Base-by-base conservation (phyloP, 257 asterid genomes). In the Nicotiana sylvestris region DNA sequence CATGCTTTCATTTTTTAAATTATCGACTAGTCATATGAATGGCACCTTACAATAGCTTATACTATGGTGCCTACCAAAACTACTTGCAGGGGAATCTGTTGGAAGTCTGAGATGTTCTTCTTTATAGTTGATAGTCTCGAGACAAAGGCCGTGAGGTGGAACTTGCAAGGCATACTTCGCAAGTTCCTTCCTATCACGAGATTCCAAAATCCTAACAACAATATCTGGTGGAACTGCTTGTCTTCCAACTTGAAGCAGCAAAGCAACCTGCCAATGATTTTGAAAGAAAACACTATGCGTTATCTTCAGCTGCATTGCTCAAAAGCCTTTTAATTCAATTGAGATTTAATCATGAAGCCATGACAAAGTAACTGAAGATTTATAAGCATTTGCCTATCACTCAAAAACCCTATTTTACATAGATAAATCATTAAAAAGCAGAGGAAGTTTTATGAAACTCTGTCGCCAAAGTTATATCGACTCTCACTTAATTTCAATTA, bases 231-330 rank as follows among this genome's bases (percentile, higher is more conserved):
- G 94, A 88, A 91, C 92, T 17, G 97, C 99, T 87, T 89, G 95
- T 85, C 85, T 91, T 83, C 99, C 98, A 35, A 94, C 96, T 91
- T 95, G 98, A 90, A 95, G 89, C 90, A 94, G 66, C 87, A 95
- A 81, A 3, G 98, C 97, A 6, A 95, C 98, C 99, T 95, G 83
- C 21, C 74, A 76, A 77, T 37, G 27, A 56, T 33, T 53, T 68
- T 17, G 53, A 9, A 67, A 51, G 35, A 77, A 64, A 35, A 30
- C 18, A 33, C 27, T 17, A 11, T 9, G 32, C 3, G 12, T 55
- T 33, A 66, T 49, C 16, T 74, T 25, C 27, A 30, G 51, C 12
- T 29, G 18, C 43, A 9, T 8, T 0, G 7, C 10, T 76, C 82
- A 55, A 68, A 6, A 6, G 30, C 35, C 51, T 43, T 7, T 8